Conservation (phyloP, 2,329 filamentous ascomycete species). For the Nothophaeocryptopus gaeumannii region DNA sequence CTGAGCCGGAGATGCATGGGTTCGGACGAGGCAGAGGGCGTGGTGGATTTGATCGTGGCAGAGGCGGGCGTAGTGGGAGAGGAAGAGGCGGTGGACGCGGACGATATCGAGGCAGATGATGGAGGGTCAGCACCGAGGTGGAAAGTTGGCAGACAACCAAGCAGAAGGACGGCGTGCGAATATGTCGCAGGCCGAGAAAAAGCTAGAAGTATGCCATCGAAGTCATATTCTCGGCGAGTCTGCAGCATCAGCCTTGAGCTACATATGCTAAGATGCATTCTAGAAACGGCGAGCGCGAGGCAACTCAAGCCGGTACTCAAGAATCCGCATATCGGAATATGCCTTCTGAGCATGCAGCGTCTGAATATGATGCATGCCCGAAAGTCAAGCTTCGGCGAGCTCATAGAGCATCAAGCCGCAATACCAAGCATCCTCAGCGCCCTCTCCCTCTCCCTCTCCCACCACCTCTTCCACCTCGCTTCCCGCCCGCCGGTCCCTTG, state of each 20-base stretch:
- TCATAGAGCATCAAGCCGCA: no score
- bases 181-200: neutral
- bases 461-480: slow-evolving; percentile 39
- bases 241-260: no score
- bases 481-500: slow-evolving; percentile 36
- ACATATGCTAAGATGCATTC: no score
- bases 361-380: no score
- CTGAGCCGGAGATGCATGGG: slow-evolving; percentile 29
- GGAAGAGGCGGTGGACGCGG: slow-evolving; percentile 23
- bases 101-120: slow-evolving; percentile 12
- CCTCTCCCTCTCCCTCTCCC: slow-evolving; percentile 38
- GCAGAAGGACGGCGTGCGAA: neutral
- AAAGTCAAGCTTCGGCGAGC: no score
- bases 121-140: slow-evolving; percentile 1
- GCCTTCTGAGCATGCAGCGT: no score
- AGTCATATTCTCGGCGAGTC: neutral
- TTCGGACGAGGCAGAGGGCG: slow-evolving; percentile 25
- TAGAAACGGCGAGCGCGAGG: no score
- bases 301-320: no score
- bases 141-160: no score
- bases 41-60: slow-evolving; percentile 26
- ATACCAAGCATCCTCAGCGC: slow-evolving; percentile 17
- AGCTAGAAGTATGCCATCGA: neutral
- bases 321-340: no score
- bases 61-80: slow-evolving; percentile 23